These are phyloP conservation scores for Colletotrichum sp. DNA, from an alignment of 2,329 filamentous ascomycete species.

Conservation along the genomic window DNA sequence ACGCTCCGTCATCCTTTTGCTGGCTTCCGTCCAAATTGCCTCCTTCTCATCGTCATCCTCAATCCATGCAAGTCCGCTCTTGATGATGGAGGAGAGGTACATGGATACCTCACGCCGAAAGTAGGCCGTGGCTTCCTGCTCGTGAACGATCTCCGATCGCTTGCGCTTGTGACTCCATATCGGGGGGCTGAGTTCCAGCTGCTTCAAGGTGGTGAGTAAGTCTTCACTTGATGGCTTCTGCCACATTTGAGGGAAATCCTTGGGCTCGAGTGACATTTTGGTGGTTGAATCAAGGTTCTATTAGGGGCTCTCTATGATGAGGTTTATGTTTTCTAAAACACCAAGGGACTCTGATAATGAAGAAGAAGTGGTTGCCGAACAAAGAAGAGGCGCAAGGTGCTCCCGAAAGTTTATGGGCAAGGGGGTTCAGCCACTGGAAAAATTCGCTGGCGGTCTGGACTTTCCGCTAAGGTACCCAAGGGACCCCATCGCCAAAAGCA, in stretches of 20 bases:
- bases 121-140: slow-evolving; percentile 46
- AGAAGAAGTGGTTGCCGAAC: not conserved
- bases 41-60: slow-evolving; percentile 70
- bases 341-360: not conserved
- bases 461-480: not conserved
- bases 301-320: not conserved
- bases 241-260: slow-evolving; percentile 83
- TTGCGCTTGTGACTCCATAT: slow-evolving; percentile 64
- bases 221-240: slow-evolving; percentile 71
- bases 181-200: slow-evolving; percentile 70
- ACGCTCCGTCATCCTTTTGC: slow-evolving; percentile 80
- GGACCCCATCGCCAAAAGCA: slow-evolving; percentile 17
- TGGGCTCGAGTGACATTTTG: slow-evolving; percentile 38
- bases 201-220: slow-evolving; percentile 69
- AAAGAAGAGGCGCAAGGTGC: not conserved
- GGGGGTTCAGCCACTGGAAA: not conserved
- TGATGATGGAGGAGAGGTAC: slow-evolving; percentile 74
- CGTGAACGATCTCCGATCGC: slow-evolving; percentile 44
- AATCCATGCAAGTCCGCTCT: slow-evolving; percentile 73
- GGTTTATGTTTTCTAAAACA: not conserved
- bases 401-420: not conserved
- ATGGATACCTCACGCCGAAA: slow-evolving; percentile 59
- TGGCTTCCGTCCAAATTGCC: slow-evolving; percentile 78
- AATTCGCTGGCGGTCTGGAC: slow-evolving; percentile 19
- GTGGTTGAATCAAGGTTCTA: slow-evolving; percentile 8